phyloP scores from a whole-genome alignment of 345 rosid genomes.

The Moricandia arvensis region DNA sequence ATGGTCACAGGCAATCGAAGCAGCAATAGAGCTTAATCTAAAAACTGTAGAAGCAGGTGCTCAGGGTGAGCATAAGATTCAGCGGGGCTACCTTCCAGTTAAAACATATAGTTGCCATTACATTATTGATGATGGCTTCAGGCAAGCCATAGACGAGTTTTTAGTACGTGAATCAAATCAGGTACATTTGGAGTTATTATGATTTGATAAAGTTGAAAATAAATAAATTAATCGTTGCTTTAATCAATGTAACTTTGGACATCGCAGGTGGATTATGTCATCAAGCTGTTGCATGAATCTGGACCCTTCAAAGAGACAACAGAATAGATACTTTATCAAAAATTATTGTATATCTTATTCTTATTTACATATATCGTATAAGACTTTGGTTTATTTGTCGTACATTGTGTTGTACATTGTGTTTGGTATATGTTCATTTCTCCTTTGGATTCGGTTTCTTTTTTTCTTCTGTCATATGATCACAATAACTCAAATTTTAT shows the following conservation, averaged over 20 bases:
- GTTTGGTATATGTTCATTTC: not conserved
- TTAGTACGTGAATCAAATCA: constrained; percentile 69
- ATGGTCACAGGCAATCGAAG: constrained; percentile 75
- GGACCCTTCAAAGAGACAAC: constrained; percentile 82
- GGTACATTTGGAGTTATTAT: constrained; percentile 39
- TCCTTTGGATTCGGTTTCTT: not conserved
- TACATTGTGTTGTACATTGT: constrained; percentile 5
- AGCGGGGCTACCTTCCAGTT: constrained; percentile 88
- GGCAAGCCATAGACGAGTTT: constrained; percentile 65
- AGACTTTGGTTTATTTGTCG: not conserved
- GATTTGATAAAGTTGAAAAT: not conserved
- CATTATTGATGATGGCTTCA: constrained; percentile 62
- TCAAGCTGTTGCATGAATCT: constrained; percentile 63
- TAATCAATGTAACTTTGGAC: constrained; percentile 6
- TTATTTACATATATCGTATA: not conserved
- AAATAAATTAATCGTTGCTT: not conserved
- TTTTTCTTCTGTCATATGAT: not conserved
- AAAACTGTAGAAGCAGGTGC: constrained; percentile 95
- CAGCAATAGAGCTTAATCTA: constrained; percentile 76
- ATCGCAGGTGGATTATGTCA: constrained; percentile 66
- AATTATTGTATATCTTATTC: constrained; percentile 8
- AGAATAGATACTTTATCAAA: constrained; percentile 25
- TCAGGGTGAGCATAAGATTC: constrained; percentile 97
- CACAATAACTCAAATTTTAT: not conserved
- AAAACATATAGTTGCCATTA: constrained; percentile 90